Percentiles rank a stretch among this genome's conserved stretches.
Evolutionary conservation across 345 rosid species (phyloP).

Genomic region (Mangifera indica): DNA sequence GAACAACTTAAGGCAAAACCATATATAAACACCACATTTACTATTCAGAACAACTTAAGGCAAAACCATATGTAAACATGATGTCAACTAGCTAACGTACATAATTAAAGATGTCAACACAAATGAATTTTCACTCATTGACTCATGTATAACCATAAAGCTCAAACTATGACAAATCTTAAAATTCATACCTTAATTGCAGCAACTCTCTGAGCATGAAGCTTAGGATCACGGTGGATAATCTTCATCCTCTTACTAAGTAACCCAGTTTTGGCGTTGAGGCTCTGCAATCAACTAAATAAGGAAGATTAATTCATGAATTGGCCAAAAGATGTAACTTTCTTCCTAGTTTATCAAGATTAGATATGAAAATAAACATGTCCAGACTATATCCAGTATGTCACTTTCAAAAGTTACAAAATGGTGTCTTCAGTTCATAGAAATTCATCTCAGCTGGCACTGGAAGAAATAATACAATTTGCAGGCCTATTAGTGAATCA

Average conservation of each 20-base stretch:
- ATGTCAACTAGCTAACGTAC: not conserved
- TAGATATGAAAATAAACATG: not conserved
- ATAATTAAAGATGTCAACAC: not conserved
- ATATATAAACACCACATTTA: no score
- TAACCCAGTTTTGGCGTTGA: conserved; percentile 91
- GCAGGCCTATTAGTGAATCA: no score
- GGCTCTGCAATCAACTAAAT: conserved; percentile 68
- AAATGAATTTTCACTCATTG: not conserved
- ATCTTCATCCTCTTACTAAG: conserved; percentile 90
- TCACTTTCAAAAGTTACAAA: conserved; percentile 3
- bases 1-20: not conserved
- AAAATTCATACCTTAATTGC: conserved; percentile 68
- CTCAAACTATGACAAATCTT: not conserved
- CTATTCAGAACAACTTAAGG: not conserved
- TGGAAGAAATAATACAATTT: no score
- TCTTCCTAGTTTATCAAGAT: not conserved
- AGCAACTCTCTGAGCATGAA: conserved; percentile 87
- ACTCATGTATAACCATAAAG: not conserved
- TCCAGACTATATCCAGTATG: not conserved
- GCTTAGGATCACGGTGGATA: conserved; percentile 76
- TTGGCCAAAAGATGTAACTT: not conserved
- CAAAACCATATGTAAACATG: not conserved
- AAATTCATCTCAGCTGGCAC: no score
- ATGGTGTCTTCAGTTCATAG: not conserved
- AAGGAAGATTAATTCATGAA: conserved; percentile 41